Conservation (phyloP, 768 basidiomycete species). For the Guyanaporus albipodus region DNA sequence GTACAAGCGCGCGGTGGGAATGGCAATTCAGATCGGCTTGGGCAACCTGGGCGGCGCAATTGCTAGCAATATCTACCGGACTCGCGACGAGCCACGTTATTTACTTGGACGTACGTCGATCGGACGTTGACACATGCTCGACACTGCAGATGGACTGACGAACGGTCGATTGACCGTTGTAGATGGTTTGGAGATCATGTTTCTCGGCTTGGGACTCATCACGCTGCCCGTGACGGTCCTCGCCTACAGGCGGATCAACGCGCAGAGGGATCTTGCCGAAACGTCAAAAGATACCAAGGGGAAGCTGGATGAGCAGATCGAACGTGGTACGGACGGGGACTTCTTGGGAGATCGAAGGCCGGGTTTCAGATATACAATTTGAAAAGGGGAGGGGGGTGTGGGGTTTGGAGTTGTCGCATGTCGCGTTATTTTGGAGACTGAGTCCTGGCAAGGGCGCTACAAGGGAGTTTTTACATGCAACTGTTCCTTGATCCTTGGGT, state of each 20-base stretch:
- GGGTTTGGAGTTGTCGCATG: no score
- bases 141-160: not conserved
- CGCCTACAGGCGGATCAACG: not conserved
- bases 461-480: no score
- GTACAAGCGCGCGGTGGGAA: not conserved
- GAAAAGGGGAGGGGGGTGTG: no score
- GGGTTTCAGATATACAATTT: constrained; percentile 2
- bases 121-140: no score
- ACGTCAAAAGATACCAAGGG: not conserved
- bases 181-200: not conserved
- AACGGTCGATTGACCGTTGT: not conserved
- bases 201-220: not conserved
- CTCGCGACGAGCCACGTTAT: not conserved
- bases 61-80: not conserved
- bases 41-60: not conserved
- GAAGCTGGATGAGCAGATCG: not conserved
- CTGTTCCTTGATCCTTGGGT: no score
- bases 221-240: not conserved
- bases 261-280: not conserved
- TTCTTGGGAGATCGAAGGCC: not conserved
- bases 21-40: constrained; percentile 1
- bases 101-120: not conserved
- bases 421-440: no score
- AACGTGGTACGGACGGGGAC: no score
- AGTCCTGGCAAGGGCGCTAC: no score